Percentiles rank a stretch among this genome's conserved stretches.
These are phyloP conservation scores for Pyrenochaeta sp. DNA, from an alignment of 2,329 filamentous ascomycete species.

Conservation along the genomic window DNA sequence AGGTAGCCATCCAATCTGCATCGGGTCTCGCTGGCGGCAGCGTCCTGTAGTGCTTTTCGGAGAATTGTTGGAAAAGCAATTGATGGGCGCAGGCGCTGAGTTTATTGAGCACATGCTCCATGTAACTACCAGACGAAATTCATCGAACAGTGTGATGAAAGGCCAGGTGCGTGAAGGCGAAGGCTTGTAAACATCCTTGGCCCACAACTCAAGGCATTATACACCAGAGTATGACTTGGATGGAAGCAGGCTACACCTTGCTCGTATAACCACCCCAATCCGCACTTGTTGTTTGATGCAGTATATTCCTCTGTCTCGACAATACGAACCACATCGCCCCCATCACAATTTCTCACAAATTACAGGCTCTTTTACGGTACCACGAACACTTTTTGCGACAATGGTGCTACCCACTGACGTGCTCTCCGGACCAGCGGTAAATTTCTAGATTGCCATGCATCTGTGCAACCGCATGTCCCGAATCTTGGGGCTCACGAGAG, in stretches of 20 bases:
- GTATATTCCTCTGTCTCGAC: not conserved
- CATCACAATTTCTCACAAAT: slow-evolving; percentile 10
- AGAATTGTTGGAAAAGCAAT: slow-evolving; percentile 6
- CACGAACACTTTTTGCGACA: slow-evolving; percentile 10
- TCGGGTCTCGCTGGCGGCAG: slow-evolving; percentile 8
- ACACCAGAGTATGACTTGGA: not conserved
- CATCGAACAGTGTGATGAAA: not conserved
- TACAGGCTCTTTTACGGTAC: slow-evolving; percentile 5
- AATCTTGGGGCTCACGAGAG: slow-evolving; percentile 5
- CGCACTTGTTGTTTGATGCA: not conserved
- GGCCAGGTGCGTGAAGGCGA: no score
- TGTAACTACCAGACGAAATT: not conserved
- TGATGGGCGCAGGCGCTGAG: not conserved
- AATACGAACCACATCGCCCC: not conserved
- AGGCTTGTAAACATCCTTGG: no score
- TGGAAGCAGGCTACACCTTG: slow-evolving; percentile 6
- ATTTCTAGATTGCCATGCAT: slow-evolving; percentile 22
- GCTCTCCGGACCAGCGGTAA: slow-evolving; percentile 4
- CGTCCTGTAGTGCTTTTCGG: slow-evolving; percentile 10
- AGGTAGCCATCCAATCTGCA: not conserved
- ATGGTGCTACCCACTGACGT: slow-evolving; percentile 10
- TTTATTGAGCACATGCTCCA: not conserved
- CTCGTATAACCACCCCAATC: slow-evolving; percentile 6
- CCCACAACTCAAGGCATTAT: not conserved
- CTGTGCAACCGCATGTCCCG: slow-evolving; percentile 10